Conservation (phyloP, 1,284 basidiomycete species). For the Apiotrichum gracile region DNA sequence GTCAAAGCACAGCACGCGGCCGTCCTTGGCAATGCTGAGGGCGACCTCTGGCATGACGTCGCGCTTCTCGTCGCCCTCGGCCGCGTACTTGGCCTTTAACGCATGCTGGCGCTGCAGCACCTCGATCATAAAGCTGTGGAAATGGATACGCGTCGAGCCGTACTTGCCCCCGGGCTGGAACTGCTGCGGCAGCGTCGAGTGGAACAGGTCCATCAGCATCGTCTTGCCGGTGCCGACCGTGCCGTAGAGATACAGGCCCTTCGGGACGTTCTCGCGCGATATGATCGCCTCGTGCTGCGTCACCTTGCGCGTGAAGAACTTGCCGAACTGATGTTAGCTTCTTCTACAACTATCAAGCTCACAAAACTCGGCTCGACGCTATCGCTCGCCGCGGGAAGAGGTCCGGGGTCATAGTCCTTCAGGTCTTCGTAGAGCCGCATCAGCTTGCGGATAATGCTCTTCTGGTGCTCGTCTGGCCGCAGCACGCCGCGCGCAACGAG, state of each 20-base stretch:
- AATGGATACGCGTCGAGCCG: conserved; percentile 80
- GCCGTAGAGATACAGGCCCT: conserved; percentile 93
- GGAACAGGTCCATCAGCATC: conserved; percentile 99
- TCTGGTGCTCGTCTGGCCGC: conserved; percentile 75
- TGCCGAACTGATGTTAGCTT: conserved; percentile 53
- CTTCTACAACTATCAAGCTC: not conserved
- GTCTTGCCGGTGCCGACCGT: conserved; percentile 92
- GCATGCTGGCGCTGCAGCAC: conserved; percentile 71
- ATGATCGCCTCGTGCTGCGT: conserved; percentile 41
- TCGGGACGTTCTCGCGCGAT: conserved; percentile 57
- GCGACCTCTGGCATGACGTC: conserved; percentile 80
- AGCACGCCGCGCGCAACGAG: conserved; percentile 68
- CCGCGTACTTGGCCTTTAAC: conserved; percentile 58
- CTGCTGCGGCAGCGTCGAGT: conserved; percentile 73
- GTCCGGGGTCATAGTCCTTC: conserved; percentile 63
- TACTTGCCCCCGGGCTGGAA: conserved; percentile 49
- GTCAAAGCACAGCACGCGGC: conserved; percentile 88
- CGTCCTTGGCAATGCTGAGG: conserved; percentile 76
- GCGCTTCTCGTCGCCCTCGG: conserved; percentile 58
- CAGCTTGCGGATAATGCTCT: conserved; percentile 71
- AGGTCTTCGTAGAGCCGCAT: conserved; percentile 74
- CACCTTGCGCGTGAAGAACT: conserved; percentile 54
- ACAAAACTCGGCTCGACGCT: conserved; percentile 32
- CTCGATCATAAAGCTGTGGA: conserved; percentile 98
- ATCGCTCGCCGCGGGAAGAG: conserved; percentile 51